Conservation (phyloP, 495 filamentous ascomycete genomes). For the Xylaria bambusicola region DNA sequence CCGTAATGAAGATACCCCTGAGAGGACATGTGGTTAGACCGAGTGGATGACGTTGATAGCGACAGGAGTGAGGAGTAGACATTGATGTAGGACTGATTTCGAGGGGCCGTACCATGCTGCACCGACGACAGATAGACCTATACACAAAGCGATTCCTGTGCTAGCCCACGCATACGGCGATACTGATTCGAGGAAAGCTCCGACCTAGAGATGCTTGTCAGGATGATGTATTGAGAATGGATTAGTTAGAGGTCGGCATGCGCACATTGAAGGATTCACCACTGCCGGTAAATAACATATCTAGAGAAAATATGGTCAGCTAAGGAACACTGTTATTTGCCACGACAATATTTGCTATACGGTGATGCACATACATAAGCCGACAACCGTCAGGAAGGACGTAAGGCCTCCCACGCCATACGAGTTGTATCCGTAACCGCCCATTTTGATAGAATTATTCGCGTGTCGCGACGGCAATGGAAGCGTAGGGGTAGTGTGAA, state of each 20-base stretch:
- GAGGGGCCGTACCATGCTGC: constrained; percentile 80
- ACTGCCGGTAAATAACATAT: constrained; percentile 96
- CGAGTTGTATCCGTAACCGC: constrained; percentile 48
- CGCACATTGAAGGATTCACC: constrained; percentile 96
- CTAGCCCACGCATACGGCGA: constrained; percentile 94
- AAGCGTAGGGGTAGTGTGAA: constrained; percentile 8
- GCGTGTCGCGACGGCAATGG: constrained; percentile 12
- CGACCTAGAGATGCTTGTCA: constrained; percentile 62
- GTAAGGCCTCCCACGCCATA: constrained; percentile 74
- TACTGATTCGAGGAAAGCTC: constrained; percentile 88
- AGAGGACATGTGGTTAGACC: constrained; percentile 3
- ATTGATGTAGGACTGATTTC: not conserved
- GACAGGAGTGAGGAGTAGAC: not conserved
- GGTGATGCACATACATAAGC: constrained; percentile 66
- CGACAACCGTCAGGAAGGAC: constrained; percentile 76
- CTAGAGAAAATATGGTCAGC: constrained; percentile 47
- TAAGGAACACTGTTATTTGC: not conserved
- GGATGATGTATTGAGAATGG: constrained; percentile 21
- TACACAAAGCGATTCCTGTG: constrained; percentile 90
- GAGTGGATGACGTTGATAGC: constrained; percentile 1
- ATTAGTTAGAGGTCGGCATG: constrained; percentile 14
- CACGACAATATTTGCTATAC: constrained; percentile 3
- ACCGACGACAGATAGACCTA: constrained; percentile 91
- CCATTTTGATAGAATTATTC: constrained; percentile 47
- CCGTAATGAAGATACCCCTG: constrained; percentile 99